phyloP scores from a whole-genome alignment of 2,329 filamentous ascomycete species.

The Aspergillus ochraceoroseus region DNA sequence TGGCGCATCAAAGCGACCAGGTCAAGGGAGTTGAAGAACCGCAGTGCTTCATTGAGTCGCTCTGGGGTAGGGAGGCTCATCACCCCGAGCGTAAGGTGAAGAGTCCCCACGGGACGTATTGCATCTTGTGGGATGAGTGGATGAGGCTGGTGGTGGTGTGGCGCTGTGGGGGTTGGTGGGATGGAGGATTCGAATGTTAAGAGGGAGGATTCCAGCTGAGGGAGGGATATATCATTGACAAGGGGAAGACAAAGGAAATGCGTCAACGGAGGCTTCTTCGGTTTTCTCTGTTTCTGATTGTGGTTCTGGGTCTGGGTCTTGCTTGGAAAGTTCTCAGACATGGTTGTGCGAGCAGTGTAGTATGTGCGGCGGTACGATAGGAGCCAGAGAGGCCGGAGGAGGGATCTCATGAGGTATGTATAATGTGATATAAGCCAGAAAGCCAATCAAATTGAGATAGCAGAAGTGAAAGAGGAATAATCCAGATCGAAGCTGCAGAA shows the following conservation, averaged over 20 bases:
- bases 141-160: constrained; percentile 29
- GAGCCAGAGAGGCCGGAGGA: constrained; percentile 2
- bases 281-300: constrained; percentile 9
- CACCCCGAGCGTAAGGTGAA: constrained; percentile 83
- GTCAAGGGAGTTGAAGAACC: constrained; percentile 46
- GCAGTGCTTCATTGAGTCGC: constrained; percentile 45
- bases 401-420: not conserved
- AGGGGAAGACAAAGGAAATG: constrained; percentile 55
- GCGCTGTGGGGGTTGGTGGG: constrained; percentile 14
- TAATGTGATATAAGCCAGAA: too few relatives aligned
- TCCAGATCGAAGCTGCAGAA: too few relatives aligned
- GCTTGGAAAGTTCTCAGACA: constrained; percentile 8
- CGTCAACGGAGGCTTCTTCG: constrained; percentile 36
- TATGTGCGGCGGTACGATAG: constrained; percentile 6
- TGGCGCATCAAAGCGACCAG: constrained; percentile 37
- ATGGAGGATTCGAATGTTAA: constrained; percentile 59
- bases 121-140: constrained; percentile 59
- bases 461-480: too few relatives aligned
- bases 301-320: constrained; percentile 8
- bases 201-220: constrained; percentile 62
- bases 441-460: too few relatives aligned
- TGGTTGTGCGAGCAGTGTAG: constrained; percentile 4
- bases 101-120: constrained; percentile 68
- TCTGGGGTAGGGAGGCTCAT: constrained; percentile 63
- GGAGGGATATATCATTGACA: constrained; percentile 55